These are phyloP conservation scores for Phytophthora europaea DNA, from an alignment of 352 stramenopile genomes.

Conservation along the genomic window DNA sequence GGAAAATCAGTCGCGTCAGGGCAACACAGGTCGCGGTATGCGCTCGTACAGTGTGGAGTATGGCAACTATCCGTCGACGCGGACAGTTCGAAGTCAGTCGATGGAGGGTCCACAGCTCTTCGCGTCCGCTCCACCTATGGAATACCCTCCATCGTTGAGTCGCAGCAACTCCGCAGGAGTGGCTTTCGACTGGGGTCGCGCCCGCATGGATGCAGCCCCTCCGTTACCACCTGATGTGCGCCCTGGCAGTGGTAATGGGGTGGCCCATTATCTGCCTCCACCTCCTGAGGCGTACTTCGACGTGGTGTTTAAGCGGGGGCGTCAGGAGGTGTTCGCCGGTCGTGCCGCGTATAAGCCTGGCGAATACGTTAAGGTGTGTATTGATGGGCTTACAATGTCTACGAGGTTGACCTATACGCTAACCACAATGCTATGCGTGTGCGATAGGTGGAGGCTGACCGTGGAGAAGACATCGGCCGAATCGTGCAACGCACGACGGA, in stretches of 20 bases:
- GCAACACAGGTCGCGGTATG: constrained; percentile 59
- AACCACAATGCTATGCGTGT: constrained; percentile 1
- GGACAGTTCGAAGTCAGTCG: constrained; percentile 76
- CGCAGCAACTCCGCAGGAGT: constrained; percentile 72
- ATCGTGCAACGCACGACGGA: constrained; percentile 93
- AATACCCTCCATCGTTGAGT: constrained; percentile 65
- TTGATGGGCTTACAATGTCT: background rate
- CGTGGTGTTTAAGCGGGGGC: constrained; percentile 96
- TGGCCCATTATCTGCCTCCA: constrained; percentile 58
- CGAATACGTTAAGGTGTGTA: constrained; percentile 93
- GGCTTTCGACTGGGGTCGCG: constrained; percentile 73
- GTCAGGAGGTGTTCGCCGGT: constrained; percentile 92
- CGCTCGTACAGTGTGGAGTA: constrained; percentile 87
- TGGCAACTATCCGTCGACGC: constrained; percentile 57
- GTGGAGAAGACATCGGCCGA: constrained; percentile 96
- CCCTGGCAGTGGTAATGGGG: constrained; percentile 23
- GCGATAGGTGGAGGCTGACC: constrained; percentile 97
- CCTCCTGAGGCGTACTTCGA: constrained; percentile 92
- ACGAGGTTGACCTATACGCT: background rate
- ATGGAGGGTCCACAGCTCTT: constrained; percentile 81
- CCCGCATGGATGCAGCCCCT: constrained; percentile 49
- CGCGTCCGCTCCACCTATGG: constrained; percentile 45
- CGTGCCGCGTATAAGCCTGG: constrained; percentile 90
- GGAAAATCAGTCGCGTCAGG: constrained; percentile 58
- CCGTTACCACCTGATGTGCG: constrained; percentile 73